Percentiles rank a stretch among this genome's conserved stretches.
Evolutionary conservation across 2,329 filamentous ascomycete species (phyloP).

Genomic region (Monosporascus cannonballus): DNA sequence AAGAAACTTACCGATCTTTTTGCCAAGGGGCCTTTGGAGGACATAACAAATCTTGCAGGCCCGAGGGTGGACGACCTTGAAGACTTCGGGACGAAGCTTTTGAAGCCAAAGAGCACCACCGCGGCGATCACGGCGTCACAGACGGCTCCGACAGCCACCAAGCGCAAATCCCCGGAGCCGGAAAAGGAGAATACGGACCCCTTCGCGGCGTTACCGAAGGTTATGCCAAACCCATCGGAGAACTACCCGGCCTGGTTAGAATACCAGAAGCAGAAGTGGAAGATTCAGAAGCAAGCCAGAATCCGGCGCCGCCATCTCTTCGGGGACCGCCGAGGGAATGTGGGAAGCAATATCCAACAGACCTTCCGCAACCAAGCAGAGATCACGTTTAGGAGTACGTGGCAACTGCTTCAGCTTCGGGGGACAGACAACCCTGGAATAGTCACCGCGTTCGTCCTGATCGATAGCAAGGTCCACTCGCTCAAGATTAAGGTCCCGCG

Average conservation of each 20-base stretch:
- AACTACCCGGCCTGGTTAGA: constrained; percentile 84
- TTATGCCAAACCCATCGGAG: constrained; percentile 77
- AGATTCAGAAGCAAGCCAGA: constrained; percentile 88
- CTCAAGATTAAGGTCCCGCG: constrained; percentile 86
- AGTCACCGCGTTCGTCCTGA: constrained; percentile 82
- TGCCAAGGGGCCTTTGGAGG: constrained; percentile 62
- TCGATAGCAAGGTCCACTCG: constrained; percentile 84
- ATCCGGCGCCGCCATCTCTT: constrained; percentile 84
- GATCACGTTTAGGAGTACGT: constrained; percentile 81
- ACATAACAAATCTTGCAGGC: constrained; percentile 61
- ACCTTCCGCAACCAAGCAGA: constrained; percentile 90
- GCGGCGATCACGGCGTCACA: constrained; percentile 50
- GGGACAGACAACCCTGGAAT: constrained; percentile 79
- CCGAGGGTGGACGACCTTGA: constrained; percentile 63
- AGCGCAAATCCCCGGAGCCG: constrained; percentile 68
- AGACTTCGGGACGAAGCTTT: constrained; percentile 66
- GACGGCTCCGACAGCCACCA: constrained; percentile 48
- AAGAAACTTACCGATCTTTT: constrained; percentile 98
- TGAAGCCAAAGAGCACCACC: constrained; percentile 57
- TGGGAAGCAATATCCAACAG: constrained; percentile 58
- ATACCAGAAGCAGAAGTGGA: constrained; percentile 99
- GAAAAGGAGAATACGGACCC: constrained; percentile 63
- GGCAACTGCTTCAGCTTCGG: constrained; percentile 87
- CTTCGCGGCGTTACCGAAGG: constrained; percentile 72
- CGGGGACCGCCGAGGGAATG: constrained; percentile 69